Evolutionary conservation across 1,139 yeast genomes (phyloP), one percentile per base, ranked within the genome.

Genomic region (Kluyveromyces marxianus): DNA sequence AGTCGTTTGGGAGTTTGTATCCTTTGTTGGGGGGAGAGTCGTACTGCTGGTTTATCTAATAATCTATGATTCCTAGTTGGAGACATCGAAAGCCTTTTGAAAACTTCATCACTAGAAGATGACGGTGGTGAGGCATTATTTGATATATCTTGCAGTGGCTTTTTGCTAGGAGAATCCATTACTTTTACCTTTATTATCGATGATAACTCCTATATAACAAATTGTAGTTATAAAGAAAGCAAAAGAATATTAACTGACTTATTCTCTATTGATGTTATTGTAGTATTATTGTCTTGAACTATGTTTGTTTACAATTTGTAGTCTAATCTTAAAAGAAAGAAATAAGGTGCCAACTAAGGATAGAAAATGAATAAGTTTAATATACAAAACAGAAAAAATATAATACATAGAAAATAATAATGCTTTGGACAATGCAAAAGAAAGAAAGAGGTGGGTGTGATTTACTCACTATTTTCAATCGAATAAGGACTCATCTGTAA

Each of bases 401-500:
- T 1, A 14, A 14, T 14, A 14, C 21, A 14, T 14, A 14, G 21
- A 14, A 14, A 14, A 14, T 14, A 14, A 14, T 14, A 14, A 29
- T 29, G 31, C 14, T 32, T 7, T 32, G 34, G 4, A 36, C 39
- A 26, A 21, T 26, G 7, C 6, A 25, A 21, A 36, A 6, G 34
- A 6, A 7, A 6, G 6, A 6, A 33, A 14, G n/a, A 33, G 6
- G 7, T 7, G 14, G 7, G 8, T 8, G 26, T 6, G 35, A 28
- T 24, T 8, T 34, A 35, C 14, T 28, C 26, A n/a, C 32, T 34
- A 8, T 26, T 7, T 25, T 28, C 25, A 33, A 14, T 10, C 54
- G 41, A 61, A 61, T 31, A 61, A 43, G 2, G 62, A 55, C 36
- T 59, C 62, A 41, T 56, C 60, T 41, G 57, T 51, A 6, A 59